Percentiles rank a stretch among this genome's conserved stretches.
Evolutionary conservation across 2,329 filamentous ascomycete species (phyloP).

Genomic region (Phyllosticta paracitricarpa): DNA sequence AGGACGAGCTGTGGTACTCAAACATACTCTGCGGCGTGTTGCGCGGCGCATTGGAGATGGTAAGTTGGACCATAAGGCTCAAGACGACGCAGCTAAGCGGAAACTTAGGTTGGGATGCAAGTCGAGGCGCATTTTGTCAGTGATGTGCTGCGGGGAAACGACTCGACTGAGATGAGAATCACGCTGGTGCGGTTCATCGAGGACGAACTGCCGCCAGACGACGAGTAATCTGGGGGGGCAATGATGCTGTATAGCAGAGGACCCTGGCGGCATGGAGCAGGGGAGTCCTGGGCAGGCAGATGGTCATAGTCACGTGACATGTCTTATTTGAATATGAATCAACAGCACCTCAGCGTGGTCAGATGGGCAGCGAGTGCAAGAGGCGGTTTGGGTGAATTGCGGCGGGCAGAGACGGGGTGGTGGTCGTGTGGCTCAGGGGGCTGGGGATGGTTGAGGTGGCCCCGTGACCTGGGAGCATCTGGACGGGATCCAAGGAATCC

Average conservation of each 20-base stretch:
- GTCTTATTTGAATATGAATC: not conserved
- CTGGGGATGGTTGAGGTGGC: not conserved
- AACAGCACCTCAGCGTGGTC: not conserved
- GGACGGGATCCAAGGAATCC: too few species aligned
- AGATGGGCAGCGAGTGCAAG: not conserved
- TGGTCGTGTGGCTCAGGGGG: not conserved
- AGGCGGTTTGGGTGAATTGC: not conserved
- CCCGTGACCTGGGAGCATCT: not conserved
- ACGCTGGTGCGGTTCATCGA: conserved; percentile 90
- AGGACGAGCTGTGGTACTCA: conserved; percentile 97
- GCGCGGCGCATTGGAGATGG: conserved; percentile 89
- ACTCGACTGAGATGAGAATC: conserved; percentile 95
- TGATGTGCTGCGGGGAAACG: conserved; percentile 83
- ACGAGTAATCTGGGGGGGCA: conserved; percentile 55
- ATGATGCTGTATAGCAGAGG: not conserved
- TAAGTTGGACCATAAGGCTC: conserved; percentile 31
- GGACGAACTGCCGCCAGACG: conserved; percentile 92
- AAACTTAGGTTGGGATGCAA: conserved; percentile 73
- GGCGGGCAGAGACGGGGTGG: not conserved
- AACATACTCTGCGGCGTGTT: conserved; percentile 94
- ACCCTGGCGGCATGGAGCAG: not conserved
- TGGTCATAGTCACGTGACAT: not conserved
- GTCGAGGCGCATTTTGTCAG: conserved; percentile 95
- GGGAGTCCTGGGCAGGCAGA: not conserved
- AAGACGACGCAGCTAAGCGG: not conserved